phyloP scores from a whole-genome alignment of 352 stramenopile species.

The Globisporangium nodosum region DNA sequence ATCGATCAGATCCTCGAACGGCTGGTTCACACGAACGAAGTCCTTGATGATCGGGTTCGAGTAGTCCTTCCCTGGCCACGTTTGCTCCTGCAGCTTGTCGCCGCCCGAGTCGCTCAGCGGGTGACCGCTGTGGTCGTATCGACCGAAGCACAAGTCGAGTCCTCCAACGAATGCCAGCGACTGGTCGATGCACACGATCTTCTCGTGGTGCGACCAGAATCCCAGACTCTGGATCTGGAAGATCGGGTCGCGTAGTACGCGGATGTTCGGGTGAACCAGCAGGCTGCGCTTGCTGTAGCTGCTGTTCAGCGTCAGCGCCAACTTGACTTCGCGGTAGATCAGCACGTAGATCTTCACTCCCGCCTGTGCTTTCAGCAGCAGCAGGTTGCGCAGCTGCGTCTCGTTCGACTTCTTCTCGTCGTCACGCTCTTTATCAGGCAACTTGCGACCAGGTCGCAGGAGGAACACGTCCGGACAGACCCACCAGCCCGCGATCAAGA shows the following conservation, averaged over 20 bases:
- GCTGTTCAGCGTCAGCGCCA: conserved; percentile 86
- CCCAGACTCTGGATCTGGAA: conserved; percentile 88
- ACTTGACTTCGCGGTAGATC: conserved; percentile 88
- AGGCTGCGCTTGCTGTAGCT: conserved; percentile 79
- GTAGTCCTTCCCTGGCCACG: conserved; percentile 84
- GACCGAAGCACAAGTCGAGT: conserved; percentile 86
- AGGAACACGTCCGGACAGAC: conserved; percentile 84
- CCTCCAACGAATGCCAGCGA: conserved; percentile 77
- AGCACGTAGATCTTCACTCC: conserved; percentile 89
- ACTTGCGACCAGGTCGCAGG: conserved; percentile 52
- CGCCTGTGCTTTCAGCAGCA: conserved; percentile 73
- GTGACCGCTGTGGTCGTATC: conserved; percentile 81
- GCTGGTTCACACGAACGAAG: conserved; percentile 82
- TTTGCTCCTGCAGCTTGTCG: conserved; percentile 40
- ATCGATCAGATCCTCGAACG: conserved; percentile 83
- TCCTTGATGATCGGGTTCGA: conserved; percentile 89
- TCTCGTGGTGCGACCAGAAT: conserved; percentile 93
- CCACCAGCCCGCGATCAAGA: conserved; percentile 91
- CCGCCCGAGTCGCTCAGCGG: conserved; percentile 62
- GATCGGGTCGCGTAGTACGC: conserved; percentile 86
- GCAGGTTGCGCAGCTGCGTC: conserved; percentile 66
- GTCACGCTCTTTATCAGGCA: conserved; percentile 31
- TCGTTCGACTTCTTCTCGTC: conserved; percentile 52
- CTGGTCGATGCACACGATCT: conserved; percentile 90
- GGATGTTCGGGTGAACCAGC: conserved; percentile 83